Base-by-base conservation (phyloP, 192 early-diverging fungal genomes). In the Coemansia sp. region DNA sequence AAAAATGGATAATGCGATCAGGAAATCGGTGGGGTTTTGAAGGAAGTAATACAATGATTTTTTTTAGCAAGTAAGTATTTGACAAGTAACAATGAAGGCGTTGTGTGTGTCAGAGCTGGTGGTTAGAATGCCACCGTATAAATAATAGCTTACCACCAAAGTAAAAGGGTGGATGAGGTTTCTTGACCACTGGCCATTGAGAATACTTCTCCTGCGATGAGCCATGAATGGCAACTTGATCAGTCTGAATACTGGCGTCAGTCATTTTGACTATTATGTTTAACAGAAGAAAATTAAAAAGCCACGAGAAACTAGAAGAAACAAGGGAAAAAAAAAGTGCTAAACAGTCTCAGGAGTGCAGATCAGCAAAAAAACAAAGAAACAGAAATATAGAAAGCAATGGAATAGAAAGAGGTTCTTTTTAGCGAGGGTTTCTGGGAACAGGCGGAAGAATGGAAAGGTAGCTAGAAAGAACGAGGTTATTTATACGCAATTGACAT, bases 81-180 rank as follows among this genome's bases (percentile, higher is more conserved):
- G 34, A 7, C 10, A 44, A 44, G 38, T 44, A 44, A 14, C 14
- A 16, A 44, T 3, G 12, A 16, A 44, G 14, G 12, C 1, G 2
- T 44, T 44, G 28, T 30, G 28, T 44, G 38, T 44, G 38, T 44
- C 38, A 44, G 38, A 44, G 14, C 12, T 1, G 16, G 38, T 44
- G 28, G 6, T 6, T 30, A 30, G 6, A 2, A 30, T 44, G 14
- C 12, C 9, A 44, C 38, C 8, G 6, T 6, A 30, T 30, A 30
- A 44, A 44, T 14, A 44, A 44, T 41, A 31, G 30, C 69, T 56
- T 68, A 58, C 73, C 78, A 56, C 78, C 78, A 44, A 81, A 64
- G 49, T 74, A 81, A 14, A 67, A 74, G 54, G 78, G 78, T 48
- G 71, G 56, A 31, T 62, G 62, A 3, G 78, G 78, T 19, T 81